Conservation (phyloP, 192 early-diverging fungal genomes). For the Podila clonocystis region DNA sequence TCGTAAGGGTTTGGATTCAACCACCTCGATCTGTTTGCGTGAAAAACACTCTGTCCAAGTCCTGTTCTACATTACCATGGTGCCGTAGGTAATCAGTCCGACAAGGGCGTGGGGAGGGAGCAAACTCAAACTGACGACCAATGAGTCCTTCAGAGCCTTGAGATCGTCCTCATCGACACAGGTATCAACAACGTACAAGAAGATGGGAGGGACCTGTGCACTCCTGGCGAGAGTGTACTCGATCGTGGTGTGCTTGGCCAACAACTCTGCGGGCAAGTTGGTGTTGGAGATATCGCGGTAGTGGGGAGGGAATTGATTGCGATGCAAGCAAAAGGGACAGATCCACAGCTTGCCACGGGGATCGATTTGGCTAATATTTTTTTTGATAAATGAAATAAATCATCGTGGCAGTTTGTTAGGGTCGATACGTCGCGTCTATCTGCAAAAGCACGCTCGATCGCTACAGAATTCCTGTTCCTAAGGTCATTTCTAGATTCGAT, state of each 20-base stretch:
- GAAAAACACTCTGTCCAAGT: too few species aligned
- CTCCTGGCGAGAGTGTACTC: constrained; percentile 93
- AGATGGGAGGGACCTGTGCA: constrained; percentile 92
- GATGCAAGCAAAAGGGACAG: constrained; percentile 97
- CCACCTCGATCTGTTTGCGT: background rate
- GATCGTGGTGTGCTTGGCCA: constrained; percentile 93
- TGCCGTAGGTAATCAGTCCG: constrained; percentile 96
- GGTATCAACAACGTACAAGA: constrained; percentile 97
- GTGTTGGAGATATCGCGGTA: constrained; percentile 94
- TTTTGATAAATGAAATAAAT: background rate
- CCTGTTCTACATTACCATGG: constrained; percentile 76
- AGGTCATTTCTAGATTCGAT: background rate
- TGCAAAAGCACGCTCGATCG: too few species aligned
- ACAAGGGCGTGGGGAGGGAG: constrained; percentile 93
- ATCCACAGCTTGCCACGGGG: constrained; percentile 97
- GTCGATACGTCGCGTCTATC: background rate
- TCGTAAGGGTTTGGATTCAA: background rate
- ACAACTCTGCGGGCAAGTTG: constrained; percentile 93
- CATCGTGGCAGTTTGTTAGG: background rate
- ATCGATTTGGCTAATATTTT: constrained; percentile 85
- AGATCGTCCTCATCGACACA: constrained; percentile 96
- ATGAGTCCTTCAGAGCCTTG: constrained; percentile 93
- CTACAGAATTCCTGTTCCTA: background rate
- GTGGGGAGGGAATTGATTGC: constrained; percentile 97
- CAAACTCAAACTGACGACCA: constrained; percentile 91